Percentiles rank a stretch among this genome's conserved stretches.
Evolutionary conservation across 164 flowering plant species (phyloP).

Genomic region (grape (Vitis vinifera)): DNA sequence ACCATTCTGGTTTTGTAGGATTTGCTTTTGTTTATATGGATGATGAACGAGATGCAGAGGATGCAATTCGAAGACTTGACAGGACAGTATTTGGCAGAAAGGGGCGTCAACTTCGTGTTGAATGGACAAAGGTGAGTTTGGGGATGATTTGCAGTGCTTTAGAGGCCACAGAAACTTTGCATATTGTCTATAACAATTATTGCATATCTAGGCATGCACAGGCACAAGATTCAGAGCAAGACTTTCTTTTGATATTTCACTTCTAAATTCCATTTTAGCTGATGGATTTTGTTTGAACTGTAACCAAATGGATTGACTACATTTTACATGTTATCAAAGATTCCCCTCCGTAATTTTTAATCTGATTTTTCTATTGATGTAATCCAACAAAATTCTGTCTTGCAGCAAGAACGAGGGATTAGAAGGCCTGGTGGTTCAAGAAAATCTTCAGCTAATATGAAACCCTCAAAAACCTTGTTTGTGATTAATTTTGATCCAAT

Average conservation of each 20-base stretch:
- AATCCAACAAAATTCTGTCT: not conserved
- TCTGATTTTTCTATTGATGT: too few species aligned
- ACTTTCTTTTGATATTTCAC: not conserved
- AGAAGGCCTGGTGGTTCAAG: constrained; percentile 63
- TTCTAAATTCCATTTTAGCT: not conserved
- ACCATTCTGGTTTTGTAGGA: constrained; percentile 40
- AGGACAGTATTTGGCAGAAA: constrained; percentile 83
- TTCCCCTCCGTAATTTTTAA: too few species aligned
- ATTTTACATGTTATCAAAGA: too few species aligned
- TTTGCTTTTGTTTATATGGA: constrained; percentile 99
- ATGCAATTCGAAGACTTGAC: constrained; percentile 88
- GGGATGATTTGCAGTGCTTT: too few species aligned
- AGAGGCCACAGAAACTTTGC: too few species aligned
- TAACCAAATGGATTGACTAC: too few species aligned
- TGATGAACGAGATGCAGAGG: constrained; percentile 97
- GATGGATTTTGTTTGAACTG: not conserved
- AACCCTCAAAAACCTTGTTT: constrained; percentile 90
- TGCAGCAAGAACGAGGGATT: constrained; percentile 87
- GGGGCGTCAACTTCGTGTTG: constrained; percentile 94
- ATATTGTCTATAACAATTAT: too few species aligned
- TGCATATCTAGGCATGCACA: too few species aligned
- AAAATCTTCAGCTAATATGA: constrained; percentile 57
- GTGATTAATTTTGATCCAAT: constrained; percentile 91
- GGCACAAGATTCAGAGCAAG: too few species aligned
- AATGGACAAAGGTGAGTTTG: constrained; percentile 86